Percentiles rank a stretch among this genome's conserved stretches.
These are phyloP conservation scores for Trichosporon sp. DNA, from an alignment of 1,284 basidiomycete genomes.

Conservation along the genomic window DNA sequence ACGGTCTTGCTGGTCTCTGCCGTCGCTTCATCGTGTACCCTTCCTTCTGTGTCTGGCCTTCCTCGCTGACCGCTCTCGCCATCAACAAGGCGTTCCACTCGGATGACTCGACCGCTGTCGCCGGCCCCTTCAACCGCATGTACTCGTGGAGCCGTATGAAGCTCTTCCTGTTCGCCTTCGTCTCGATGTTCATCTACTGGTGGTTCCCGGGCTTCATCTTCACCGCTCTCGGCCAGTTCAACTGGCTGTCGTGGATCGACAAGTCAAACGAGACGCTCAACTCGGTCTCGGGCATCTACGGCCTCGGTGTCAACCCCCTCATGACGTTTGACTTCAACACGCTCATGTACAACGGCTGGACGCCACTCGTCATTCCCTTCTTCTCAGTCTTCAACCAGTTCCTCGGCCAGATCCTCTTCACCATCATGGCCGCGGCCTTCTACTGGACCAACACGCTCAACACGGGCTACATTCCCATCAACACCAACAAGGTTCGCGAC, in stretches of 20 bases:
- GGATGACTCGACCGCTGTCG: constrained; percentile 40
- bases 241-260: constrained; percentile 59
- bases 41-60: constrained; percentile 50
- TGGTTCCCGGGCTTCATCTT: constrained; percentile 49
- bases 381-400: constrained; percentile 34
- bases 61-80: constrained; percentile 49
- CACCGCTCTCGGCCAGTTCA: constrained; percentile 53
- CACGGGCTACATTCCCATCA: constrained; percentile 17
- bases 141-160: constrained; percentile 44
- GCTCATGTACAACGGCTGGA: neutral
- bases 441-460: constrained; percentile 16
- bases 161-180: constrained; percentile 41
- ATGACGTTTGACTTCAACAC: constrained; percentile 45
- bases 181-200: constrained; percentile 44
- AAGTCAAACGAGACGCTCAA: constrained; percentile 41
- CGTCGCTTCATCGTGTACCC: constrained; percentile 53
- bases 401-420: constrained; percentile 24
- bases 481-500: constrained; percentile 24
- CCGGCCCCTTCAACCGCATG: constrained; percentile 36
- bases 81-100: constrained; percentile 50
- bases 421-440: constrained; percentile 13
- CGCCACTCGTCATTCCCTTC: constrained; percentile 9
- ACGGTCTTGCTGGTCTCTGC: constrained; percentile 52
- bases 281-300: constrained; percentile 28
- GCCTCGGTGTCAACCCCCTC: constrained; percentile 31